Evolutionary conservation across 768 basidiomycete genomes (phyloP).

Genomic region (Hygrophorus pudorinus): DNA sequence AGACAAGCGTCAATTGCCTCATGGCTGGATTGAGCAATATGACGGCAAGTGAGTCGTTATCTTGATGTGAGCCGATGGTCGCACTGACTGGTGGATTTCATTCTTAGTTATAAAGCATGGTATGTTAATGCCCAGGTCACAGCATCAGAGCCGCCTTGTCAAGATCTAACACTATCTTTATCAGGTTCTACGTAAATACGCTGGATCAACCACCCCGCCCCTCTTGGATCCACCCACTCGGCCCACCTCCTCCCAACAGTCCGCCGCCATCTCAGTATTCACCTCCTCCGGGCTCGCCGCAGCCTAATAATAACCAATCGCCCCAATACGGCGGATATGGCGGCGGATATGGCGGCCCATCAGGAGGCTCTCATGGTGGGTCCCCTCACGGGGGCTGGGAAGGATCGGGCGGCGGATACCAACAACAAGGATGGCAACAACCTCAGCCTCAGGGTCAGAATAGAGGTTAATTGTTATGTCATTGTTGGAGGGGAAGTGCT

Average conservation of each 20-base stretch:
- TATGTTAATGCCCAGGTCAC: constrained; percentile 19
- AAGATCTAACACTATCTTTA: background rate
- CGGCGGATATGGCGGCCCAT: constrained; percentile 10
- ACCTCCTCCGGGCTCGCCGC: constrained; percentile 37
- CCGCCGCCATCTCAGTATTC: constrained; percentile 29
- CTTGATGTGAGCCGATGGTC: constrained; percentile 11
- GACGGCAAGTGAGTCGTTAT: constrained; percentile 49
- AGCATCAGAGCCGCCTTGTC: background rate
- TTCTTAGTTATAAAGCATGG: constrained; percentile 58
- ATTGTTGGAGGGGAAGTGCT: constrained; percentile 13
- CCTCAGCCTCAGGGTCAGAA: background rate
- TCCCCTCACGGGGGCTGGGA: constrained; percentile 4
- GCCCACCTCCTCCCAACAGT: constrained; percentile 25
- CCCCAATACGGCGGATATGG: constrained; percentile 10
- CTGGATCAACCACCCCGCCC: constrained; percentile 49
- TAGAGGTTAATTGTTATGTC: background rate
- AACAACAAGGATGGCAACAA: background rate
- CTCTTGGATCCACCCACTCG: constrained; percentile 65
- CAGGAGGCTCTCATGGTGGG: constrained; percentile 1
- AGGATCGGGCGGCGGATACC: background rate
- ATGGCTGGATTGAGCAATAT: constrained; percentile 40
- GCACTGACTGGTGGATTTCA: constrained; percentile 10
- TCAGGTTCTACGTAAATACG: constrained; percentile 75
- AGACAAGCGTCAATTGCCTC: constrained; percentile 24
- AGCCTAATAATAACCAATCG: constrained; percentile 21